Evolutionary conservation across 306 rosid species (phyloP).

Genomic region (Dalbergia cochinchinensis): DNA sequence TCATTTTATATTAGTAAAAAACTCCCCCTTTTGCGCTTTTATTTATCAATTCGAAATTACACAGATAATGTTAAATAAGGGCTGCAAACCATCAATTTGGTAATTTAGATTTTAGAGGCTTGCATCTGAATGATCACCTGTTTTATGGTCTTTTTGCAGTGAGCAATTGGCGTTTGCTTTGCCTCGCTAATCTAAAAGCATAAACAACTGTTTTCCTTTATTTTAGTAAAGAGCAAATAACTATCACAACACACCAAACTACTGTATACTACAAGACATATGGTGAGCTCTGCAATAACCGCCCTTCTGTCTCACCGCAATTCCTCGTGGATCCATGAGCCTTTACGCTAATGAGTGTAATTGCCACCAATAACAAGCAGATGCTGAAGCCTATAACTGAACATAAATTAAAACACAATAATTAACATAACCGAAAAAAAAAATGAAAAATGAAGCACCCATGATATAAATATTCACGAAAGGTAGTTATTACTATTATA

Average conservation of each 20-base stretch:
- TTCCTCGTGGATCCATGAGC: slow-evolving; percentile 36
- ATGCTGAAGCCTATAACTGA: slow-evolving; percentile 59
- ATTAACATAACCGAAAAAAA: background rate
- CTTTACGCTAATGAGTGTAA: slow-evolving; percentile 43
- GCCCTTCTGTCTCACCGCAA: slow-evolving; percentile 39
- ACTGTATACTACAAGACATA: slow-evolving; percentile 38
- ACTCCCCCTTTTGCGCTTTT: no score
- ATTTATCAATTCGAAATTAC: no score
- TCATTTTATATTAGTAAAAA: no score
- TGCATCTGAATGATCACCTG: background rate
- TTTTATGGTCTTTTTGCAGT: background rate
- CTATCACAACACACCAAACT: background rate
- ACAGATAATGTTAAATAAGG: no score
- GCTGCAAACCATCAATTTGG: background rate
- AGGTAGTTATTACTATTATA: background rate
- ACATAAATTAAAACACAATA: slow-evolving; percentile 8
- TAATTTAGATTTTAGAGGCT: background rate
- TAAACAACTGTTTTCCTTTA: slow-evolving; percentile 3
- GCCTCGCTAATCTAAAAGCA: background rate
- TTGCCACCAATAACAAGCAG: slow-evolving; percentile 40
- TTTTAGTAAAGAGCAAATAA: background rate
- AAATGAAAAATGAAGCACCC: background rate
- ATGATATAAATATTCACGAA: background rate
- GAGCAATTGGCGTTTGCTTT: background rate
- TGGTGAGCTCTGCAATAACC: slow-evolving; percentile 45